A percentile compares a stretch with the other conserved stretches of the same genome.
Conservation (phyloP, 768 basidiomycete species). For the Podaxis sp. region DNA sequence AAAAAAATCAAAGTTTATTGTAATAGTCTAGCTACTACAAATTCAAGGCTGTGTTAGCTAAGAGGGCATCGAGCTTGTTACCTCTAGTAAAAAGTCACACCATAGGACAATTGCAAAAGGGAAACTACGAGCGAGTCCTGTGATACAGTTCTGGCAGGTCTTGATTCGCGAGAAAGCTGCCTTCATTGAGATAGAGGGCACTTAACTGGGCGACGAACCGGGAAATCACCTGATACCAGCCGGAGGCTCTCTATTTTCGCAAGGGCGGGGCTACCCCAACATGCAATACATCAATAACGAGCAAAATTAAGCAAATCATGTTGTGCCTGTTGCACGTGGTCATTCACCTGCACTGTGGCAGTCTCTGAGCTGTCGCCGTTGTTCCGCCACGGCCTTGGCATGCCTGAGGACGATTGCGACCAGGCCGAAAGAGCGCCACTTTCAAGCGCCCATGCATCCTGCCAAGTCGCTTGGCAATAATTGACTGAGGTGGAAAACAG, state of each 20-base stretch:
- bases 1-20: too few species aligned
- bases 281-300: constrained; percentile 52
- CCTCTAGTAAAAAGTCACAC: not conserved
- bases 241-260: constrained; percentile 60
- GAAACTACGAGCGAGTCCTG: constrained; percentile 69
- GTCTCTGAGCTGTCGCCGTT: not conserved
- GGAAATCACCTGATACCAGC: not conserved
- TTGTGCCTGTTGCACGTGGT: constrained; percentile 1
- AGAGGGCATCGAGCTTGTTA: not conserved
- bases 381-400: constrained; percentile 5
- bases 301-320: constrained; percentile 28
- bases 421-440: too few species aligned
- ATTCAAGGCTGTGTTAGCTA: constrained; percentile 86
- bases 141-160: constrained; percentile 66
- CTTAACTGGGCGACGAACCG: constrained; percentile 20
- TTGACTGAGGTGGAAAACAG: not conserved
- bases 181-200: constrained; percentile 58
- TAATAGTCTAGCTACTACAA: too few species aligned
- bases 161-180: constrained; percentile 64
- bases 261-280: constrained; percentile 53
- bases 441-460: too few species aligned
- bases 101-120: constrained; percentile 8
- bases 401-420: not conserved
- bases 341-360: not conserved
- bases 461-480: not conserved